Evolutionary conservation across 192 early-diverging fungal genomes (phyloP).

Genomic region (Podila clonocystis): DNA sequence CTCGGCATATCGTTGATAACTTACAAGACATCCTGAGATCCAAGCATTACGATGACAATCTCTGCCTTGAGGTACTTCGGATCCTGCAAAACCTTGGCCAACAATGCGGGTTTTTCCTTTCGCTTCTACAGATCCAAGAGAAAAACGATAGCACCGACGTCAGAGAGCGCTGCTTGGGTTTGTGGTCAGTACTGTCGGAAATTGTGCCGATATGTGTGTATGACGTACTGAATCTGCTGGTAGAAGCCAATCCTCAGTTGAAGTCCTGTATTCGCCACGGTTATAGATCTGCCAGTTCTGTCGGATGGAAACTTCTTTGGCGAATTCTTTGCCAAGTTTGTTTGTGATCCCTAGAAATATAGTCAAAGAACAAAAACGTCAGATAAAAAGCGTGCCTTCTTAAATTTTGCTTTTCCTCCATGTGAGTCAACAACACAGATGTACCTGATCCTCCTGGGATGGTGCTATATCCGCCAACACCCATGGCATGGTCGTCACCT

Average conservation of each 20-base stretch:
- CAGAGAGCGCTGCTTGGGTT: background rate
- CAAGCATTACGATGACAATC: constrained; percentile 50
- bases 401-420: background rate
- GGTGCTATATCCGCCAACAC: constrained; percentile 40
- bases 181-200: background rate
- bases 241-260: constrained; percentile 49
- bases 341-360: constrained; percentile 26
- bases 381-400: background rate
- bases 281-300: constrained; percentile 52
- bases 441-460: constrained; percentile 35
- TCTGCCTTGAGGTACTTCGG: constrained; percentile 47
- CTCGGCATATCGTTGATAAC: background rate
- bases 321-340: constrained; percentile 22
- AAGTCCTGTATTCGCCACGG: constrained; percentile 45
- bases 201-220: too few relatives aligned
- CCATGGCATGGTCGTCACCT: constrained; percentile 54
- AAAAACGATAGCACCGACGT: background rate
- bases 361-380: background rate
- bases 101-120: constrained; percentile 24
- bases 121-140: constrained; percentile 29
- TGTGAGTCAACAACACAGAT: background rate
- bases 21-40: constrained; percentile 48
- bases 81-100: constrained; percentile 26
- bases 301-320: constrained; percentile 37
- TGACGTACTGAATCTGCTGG: constrained; percentile 45